Conservation (phyloP, 164 flowering plant genomes). For the Magnolia officinalis region DNA sequence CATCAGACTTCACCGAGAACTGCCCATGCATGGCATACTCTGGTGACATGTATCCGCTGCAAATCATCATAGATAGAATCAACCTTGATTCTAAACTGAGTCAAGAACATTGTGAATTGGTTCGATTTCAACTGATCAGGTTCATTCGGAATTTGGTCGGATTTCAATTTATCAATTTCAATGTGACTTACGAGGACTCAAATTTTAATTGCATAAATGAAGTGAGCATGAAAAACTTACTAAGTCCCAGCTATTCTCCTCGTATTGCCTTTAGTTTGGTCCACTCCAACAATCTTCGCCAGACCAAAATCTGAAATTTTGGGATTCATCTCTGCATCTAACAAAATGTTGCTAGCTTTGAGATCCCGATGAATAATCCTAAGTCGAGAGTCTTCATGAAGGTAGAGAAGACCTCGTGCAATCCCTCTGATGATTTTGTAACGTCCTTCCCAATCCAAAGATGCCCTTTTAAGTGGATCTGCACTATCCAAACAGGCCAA, state of each 20-base stretch:
- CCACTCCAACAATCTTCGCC: slow-evolving; percentile 38
- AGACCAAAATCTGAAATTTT: slow-evolving; percentile 52
- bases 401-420: slow-evolving; percentile 51
- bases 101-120: too few relatives aligned
- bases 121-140: too few relatives aligned
- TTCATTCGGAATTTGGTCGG: too few relatives aligned
- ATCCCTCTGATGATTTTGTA: slow-evolving; percentile 32
- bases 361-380: slow-evolving; percentile 55
- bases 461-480: background rate
- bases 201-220: background rate
- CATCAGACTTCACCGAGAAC: slow-evolving; percentile 7
- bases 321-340: slow-evolving; percentile 45
- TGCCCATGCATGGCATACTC: slow-evolving; percentile 9
- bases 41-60: slow-evolving; percentile 8
- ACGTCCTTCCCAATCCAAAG: slow-evolving; percentile 21
- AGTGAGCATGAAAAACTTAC: slow-evolving; percentile 2
- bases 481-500: too few relatives aligned
- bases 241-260: background rate
- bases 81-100: background rate
- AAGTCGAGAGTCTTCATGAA: slow-evolving; percentile 53
- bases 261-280: slow-evolving; percentile 12
- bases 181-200: background rate
- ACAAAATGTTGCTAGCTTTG: slow-evolving; percentile 48
- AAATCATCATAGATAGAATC: background rate
- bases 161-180: background rate